Conservation (phyloP, 495 filamentous ascomycete genomes). For the Aspergillus haitiensis region DNA sequence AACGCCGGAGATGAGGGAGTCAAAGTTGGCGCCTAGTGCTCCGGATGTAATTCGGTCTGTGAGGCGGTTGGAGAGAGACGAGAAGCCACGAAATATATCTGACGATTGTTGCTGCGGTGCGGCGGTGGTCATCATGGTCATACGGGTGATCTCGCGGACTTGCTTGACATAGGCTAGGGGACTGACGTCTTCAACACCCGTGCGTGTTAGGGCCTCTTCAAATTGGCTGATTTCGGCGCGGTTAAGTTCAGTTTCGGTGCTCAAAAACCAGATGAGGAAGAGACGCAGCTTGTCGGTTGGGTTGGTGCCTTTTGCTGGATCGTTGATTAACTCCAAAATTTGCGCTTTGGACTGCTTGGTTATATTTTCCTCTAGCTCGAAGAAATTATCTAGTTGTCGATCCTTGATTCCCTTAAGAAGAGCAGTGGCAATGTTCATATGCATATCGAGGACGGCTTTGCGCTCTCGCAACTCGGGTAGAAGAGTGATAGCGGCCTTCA, state of each 20-base stretch:
- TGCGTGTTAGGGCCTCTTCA: constrained; percentile 76
- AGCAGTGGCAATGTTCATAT: constrained; percentile 96
- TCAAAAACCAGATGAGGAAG: constrained; percentile 97
- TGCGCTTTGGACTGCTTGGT: constrained; percentile 89
- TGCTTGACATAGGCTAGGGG: constrained; percentile 84
- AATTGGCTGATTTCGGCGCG: constrained; percentile 82
- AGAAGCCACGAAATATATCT: constrained; percentile 84
- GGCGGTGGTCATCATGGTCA: constrained; percentile 97
- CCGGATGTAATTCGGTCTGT: constrained; percentile 93
- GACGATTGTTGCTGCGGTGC: constrained; percentile 66
- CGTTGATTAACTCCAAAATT: constrained; percentile 83
- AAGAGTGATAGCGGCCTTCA: constrained; percentile 91
- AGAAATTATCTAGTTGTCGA: constrained; percentile 92
- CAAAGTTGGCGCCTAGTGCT: constrained; percentile 85
- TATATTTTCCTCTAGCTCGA: constrained; percentile 92
- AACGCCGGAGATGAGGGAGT: constrained; percentile 93
- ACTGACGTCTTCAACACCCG: constrained; percentile 68
- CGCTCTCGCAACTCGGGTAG: constrained; percentile 90
- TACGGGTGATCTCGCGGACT: constrained; percentile 92
- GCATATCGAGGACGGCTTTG: constrained; percentile 92
- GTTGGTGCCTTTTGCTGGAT: constrained; percentile 75
- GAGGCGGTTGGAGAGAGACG: constrained; percentile 80
- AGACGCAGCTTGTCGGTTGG: constrained; percentile 85
- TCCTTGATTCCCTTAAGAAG: constrained; percentile 88
- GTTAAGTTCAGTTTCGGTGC: constrained; percentile 85